Base-by-base conservation (phyloP, 1,139 yeast species). In the Sugiyamaella pinicola region DNA sequence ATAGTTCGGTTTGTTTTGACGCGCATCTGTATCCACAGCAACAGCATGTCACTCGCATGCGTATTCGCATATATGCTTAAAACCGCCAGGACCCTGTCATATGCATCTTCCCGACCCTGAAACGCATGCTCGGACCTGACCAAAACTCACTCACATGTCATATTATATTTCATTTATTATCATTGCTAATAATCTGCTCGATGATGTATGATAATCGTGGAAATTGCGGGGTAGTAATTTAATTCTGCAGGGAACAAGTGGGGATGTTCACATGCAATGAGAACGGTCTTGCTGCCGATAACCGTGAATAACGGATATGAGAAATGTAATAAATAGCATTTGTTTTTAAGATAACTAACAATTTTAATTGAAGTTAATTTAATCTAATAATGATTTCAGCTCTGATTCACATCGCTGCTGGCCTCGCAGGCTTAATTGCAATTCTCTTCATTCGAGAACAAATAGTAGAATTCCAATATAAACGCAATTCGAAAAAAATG, bases 401-500 rank as follows among this genome's bases (percentile, higher is more conserved):
- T 28, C 10, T 42, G 18, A 8, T 42, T 18, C 15, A 42, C n/a
- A n/a, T 42, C 9, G 8, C 17, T 12, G 28, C n/a, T 3, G 37
- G 37, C 47, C 10, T 44, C 2, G 37, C 39, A 8, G 49, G 42
- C 18, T 18, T 45, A 7, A 35, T 37, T 17, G 42, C 13, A 2
- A 4, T 45, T 10, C 42, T 45, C 5, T 18, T 45, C 18, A 39
- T 48, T 19, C 13, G 47, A 34, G 52, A 48, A 24, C 35, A 22
- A 9, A 48, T 52, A 18, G 38, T 47, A 5, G 53, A 53, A 33
- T 40, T 18, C 19, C 41, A 48, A 17, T 53, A 55, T 28, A 46
- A 51, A 38, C 35, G 45, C 2, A 31, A 39, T 8, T 41, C 56
- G 12, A 50, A 51, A 43, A 53, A 55, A 40, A 33, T 24, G n/a